Percentiles rank a stretch among this genome's conserved stretches.
Conservation (phyloP, 768 basidiomycete genomes). For the Phylloporus rhodoxanthus region DNA sequence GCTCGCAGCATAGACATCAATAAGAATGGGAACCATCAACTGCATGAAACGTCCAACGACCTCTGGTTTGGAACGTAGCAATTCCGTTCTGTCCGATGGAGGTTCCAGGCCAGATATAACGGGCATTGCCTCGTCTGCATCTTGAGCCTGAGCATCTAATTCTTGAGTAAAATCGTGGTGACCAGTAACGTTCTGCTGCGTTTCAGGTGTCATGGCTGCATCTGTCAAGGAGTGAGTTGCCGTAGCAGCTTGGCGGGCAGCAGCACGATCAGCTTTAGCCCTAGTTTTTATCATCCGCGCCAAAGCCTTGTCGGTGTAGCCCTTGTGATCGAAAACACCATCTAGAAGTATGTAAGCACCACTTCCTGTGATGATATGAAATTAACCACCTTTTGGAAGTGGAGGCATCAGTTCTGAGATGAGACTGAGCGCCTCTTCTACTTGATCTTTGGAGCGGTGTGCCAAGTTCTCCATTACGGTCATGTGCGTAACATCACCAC, state of each 20-base stretch:
- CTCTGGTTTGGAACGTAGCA: slow-evolving; percentile 67
- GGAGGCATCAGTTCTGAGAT: slow-evolving; percentile 92
- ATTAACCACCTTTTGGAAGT: slow-evolving; percentile 70
- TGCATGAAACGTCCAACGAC: slow-evolving; percentile 83
- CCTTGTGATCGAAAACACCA: slow-evolving; percentile 91
- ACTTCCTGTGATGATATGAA: neutral
- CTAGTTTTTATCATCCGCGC: slow-evolving; percentile 72
- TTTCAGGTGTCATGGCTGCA: slow-evolving; percentile 19
- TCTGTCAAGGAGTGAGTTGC: slow-evolving; percentile 26
- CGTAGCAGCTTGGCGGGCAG: slow-evolving; percentile 51
- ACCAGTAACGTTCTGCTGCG: slow-evolving; percentile 9
- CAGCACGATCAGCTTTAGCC: slow-evolving; percentile 74
- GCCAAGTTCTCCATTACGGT: slow-evolving; percentile 96
- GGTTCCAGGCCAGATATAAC: slow-evolving; percentile 30
- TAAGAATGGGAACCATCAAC: slow-evolving; percentile 85
- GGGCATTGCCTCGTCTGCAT: slow-evolving; percentile 36
- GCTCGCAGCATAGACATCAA: slow-evolving; percentile 99
- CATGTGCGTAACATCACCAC: slow-evolving; percentile 91
- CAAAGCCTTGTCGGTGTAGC: slow-evolving; percentile 83
- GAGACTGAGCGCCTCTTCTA: slow-evolving; percentile 88
- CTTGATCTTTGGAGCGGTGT: slow-evolving; percentile 93
- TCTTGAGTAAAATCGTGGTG: slow-evolving; percentile 25
- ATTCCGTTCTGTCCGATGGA: slow-evolving; percentile 56
- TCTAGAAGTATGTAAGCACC: slow-evolving; percentile 41
- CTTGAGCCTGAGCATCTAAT: slow-evolving; percentile 37